Conservation (phyloP, 140 eudicot genomes). For the Senecio squalidus region DNA sequence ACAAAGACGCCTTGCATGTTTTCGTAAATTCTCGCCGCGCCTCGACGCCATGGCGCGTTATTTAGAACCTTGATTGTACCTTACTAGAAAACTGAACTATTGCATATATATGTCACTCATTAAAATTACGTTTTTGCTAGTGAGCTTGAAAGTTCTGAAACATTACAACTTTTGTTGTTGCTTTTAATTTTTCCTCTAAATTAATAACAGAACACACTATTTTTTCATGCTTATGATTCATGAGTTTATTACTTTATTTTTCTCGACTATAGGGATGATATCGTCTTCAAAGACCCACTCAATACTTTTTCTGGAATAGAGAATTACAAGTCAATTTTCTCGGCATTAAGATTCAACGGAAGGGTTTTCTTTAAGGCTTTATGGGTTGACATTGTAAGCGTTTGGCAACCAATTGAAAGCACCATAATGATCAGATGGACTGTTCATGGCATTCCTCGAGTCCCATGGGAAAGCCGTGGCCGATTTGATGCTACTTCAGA, state of each 20-base stretch:
- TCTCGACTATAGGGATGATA: slow-evolving; percentile 57
- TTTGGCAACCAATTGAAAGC: slow-evolving; percentile 85
- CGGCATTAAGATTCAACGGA: slow-evolving; percentile 71
- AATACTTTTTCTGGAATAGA: slow-evolving; percentile 71
- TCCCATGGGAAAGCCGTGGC: slow-evolving; percentile 83
- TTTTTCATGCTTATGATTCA: neutral
- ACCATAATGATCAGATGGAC: slow-evolving; percentile 76
- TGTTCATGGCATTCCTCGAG: slow-evolving; percentile 73
- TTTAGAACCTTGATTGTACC: too few species aligned
- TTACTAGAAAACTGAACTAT: neutral
- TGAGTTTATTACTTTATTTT: neutral
- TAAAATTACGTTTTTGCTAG: neutral
- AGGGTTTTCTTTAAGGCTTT: slow-evolving; percentile 61
- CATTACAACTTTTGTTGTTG: neutral
- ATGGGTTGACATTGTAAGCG: slow-evolving; percentile 80
- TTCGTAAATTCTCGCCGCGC: too few species aligned
- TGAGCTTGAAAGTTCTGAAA: neutral
- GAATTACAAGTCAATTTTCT: slow-evolving; percentile 68
- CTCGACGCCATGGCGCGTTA: too few species aligned
- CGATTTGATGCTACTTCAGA: slow-evolving; percentile 87
- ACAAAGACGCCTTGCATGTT: too few species aligned
- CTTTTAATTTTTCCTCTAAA: neutral
- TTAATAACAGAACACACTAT: neutral
- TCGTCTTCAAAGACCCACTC: slow-evolving; percentile 76
- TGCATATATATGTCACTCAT: neutral